Base-by-base conservation (phyloP, 352 stramenopile genomes). In the Globisporangium splendens region DNA sequence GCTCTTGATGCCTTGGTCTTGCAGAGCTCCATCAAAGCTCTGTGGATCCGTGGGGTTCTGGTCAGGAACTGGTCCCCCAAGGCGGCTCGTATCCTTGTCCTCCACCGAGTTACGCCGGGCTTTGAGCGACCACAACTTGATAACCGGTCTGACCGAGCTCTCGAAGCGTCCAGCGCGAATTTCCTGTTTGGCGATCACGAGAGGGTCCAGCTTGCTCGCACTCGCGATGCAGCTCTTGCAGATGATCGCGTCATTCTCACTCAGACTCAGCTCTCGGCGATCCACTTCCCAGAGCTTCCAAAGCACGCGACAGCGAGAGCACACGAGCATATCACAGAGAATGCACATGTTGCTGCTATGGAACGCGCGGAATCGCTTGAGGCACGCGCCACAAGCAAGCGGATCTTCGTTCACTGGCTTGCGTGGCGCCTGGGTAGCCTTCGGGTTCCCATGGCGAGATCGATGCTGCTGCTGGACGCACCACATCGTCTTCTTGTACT, bases 401-500 rank as follows among this genome's bases (percentile, higher is more conserved):
- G 24, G 24, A 31, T 31, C 24, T 31, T 31, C 24, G 24, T 31
- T 31, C 24, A 31, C 24, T 6, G 24, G 24, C 5, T 31, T 31
- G 24, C 24, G 24, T 6, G 24, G 24, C 5, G 5, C 24, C 24
- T 31, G 24, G 24, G 5, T 31, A 31, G 2, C 24, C 24, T 31
- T 31, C 24, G 24, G 24, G 24, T 31, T 31, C 24, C 24, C 24
- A 31, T 31, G 24, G 5, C 24, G 24, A 31, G 24, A 31, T 5
- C 5, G 24, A 5, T 5, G 24, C 24, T 31, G 24, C 24, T 59
- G 54, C 54, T 38, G 18, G 39, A 54, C 39, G 24, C 11, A 69
- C 73, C 73, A 65, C 69, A 77, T 70, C 46, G 80, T 64, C 53
- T 83, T 83, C 49, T 79, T 79, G 33, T 73, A 54, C 31, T 78